Evolutionary conservation across 768 basidiomycete species (phyloP).

Genomic region (Coprinellus micaceus): DNA sequence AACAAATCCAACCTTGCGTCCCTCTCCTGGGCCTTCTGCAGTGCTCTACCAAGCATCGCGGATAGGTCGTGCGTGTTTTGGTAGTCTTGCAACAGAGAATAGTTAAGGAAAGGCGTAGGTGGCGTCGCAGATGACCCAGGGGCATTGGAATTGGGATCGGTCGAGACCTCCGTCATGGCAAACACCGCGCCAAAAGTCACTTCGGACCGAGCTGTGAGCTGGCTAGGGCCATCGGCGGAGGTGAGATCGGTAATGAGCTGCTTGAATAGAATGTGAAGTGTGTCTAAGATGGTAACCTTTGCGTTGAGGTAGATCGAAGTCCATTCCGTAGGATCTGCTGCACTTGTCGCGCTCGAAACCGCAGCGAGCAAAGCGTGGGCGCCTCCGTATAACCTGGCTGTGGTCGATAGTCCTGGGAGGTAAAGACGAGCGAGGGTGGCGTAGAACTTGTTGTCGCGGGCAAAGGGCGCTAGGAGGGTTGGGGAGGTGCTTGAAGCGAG

Average conservation of each 20-base stretch:
- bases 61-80: slow-evolving; percentile 63
- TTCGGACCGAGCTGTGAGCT: slow-evolving; percentile 47
- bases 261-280: slow-evolving; percentile 58
- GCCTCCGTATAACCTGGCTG: slow-evolving; percentile 64
- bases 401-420: slow-evolving; percentile 49
- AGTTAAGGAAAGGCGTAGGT: slow-evolving; percentile 60
- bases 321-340: slow-evolving; percentile 55
- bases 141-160: neutral
- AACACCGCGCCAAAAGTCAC: slow-evolving; percentile 56
- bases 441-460: slow-evolving; percentile 48
- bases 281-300: slow-evolving; percentile 68
- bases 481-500: slow-evolving; percentile 42
- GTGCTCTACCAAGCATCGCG: slow-evolving; percentile 41
- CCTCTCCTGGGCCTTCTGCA: slow-evolving; percentile 44
- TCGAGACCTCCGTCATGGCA: slow-evolving; percentile 48
- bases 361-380: slow-evolving; percentile 29
- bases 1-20: slow-evolving; percentile 58
- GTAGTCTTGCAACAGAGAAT: slow-evolving; percentile 67
- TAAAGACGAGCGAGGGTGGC: slow-evolving; percentile 58
- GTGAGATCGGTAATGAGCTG: slow-evolving; percentile 49
- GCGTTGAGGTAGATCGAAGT: slow-evolving; percentile 67
- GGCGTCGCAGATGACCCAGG: slow-evolving; percentile 22
- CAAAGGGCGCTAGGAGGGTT: slow-evolving; percentile 48
- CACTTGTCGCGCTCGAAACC: slow-evolving; percentile 13
- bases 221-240: slow-evolving; percentile 32